These are phyloP conservation scores for Aureobasidium namibiae DNA, from an alignment of 2,329 filamentous ascomycete genomes.

Conservation along the genomic window DNA sequence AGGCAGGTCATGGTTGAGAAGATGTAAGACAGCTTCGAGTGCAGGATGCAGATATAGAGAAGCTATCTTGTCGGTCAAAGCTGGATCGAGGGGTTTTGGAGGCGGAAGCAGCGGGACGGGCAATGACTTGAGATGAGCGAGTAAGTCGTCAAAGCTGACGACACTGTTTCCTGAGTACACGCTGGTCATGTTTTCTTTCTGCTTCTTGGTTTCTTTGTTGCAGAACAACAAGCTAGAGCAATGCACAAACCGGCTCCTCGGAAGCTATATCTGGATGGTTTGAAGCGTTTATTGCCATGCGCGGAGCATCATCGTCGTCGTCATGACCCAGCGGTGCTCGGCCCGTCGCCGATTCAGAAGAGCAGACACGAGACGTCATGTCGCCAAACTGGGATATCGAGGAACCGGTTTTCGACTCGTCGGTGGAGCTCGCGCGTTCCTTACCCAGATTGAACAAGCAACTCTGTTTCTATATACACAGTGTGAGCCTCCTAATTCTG, in stretches of 20 bases:
- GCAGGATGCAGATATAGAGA: conserved; percentile 25
- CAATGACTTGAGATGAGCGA: conserved; percentile 23
- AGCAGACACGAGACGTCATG: conserved; percentile 4
- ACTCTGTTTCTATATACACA: conserved; percentile 5
- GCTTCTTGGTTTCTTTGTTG: neutral
- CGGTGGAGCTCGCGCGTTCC: neutral
- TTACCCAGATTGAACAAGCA: neutral
- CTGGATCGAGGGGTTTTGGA: conserved; percentile 19
- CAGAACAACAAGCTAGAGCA: neutral
- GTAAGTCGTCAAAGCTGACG: conserved; percentile 23
- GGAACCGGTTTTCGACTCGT: conserved; percentile 1
- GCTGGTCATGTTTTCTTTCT: conserved; percentile 11
- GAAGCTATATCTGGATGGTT: conserved; percentile 2
- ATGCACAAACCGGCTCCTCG: neutral
- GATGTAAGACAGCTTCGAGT: conserved; percentile 43
- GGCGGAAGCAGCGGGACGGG: conserved; percentile 22
- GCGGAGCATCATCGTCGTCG: conserved; percentile 1
- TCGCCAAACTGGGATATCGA: neutral
- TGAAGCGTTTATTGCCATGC: neutral
- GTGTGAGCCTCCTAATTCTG: neutral
- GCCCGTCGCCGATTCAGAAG: neutral
- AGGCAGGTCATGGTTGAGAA: conserved; percentile 43
- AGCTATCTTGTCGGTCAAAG: conserved; percentile 23
- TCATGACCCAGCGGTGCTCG: conserved; percentile 1
- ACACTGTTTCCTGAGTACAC: neutral